These are phyloP conservation scores for Puccinellia tenuiflora DNA, from an alignment of 176 grass and related monocot genomes.

Conservation along the genomic window DNA sequence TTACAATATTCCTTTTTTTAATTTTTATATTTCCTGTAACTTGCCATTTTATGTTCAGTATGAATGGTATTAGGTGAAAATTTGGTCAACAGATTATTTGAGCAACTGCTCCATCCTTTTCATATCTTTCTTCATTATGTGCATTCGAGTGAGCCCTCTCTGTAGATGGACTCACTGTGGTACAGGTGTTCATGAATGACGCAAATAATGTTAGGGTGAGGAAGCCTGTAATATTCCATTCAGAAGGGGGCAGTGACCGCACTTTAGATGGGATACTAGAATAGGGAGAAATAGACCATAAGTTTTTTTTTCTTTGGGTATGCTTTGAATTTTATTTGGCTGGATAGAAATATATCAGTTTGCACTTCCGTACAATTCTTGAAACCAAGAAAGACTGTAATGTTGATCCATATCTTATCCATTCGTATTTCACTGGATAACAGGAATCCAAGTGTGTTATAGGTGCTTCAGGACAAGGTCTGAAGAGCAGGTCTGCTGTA, in stretches of 20 bases:
- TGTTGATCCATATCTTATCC: no score
- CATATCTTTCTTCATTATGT: not conserved
- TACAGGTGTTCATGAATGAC: not conserved
- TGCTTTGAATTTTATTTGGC: no score
- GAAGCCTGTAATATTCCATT: no score
- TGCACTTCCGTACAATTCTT: not conserved
- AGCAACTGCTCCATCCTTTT: not conserved
- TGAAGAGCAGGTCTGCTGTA: constrained; percentile 31
- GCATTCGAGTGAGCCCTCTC: constrained; percentile 6
- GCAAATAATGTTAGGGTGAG: not conserved
- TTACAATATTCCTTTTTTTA: not conserved
- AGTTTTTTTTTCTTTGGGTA: no score
- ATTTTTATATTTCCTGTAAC: not conserved
- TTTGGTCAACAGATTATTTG: not conserved
- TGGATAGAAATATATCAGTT: no score
- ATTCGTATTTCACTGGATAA: no score
- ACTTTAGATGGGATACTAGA: no score
- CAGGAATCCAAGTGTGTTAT: no score
- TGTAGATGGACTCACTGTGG: not conserved
- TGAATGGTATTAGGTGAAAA: not conserved
- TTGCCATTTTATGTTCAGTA: not conserved
- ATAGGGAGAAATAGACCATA: no score
- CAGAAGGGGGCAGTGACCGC: no score
- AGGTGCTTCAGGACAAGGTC: not conserved
- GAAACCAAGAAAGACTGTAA: no score